Evolutionary conservation across 345 rosid species (phyloP).

Genomic region (Salix brachista): DNA sequence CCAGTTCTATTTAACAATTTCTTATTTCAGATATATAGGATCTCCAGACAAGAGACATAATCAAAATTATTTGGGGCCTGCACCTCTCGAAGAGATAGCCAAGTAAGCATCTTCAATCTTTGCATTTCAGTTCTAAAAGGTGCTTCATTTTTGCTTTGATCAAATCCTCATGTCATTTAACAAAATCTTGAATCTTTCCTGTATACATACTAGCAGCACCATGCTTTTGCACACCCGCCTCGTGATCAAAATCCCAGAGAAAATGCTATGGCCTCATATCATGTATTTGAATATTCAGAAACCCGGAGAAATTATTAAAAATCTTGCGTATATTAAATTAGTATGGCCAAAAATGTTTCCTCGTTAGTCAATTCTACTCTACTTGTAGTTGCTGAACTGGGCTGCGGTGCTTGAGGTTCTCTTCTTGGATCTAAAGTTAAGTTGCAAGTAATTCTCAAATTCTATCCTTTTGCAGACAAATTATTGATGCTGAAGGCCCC

Average conservation of each 20-base stretch:
- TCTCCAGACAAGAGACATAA: slow-evolving; percentile 72
- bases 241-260: not conserved
- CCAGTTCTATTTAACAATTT: not conserved
- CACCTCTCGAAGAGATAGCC: slow-evolving; percentile 71
- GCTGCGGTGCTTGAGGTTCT: not conserved
- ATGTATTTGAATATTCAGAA: not conserved
- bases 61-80: slow-evolving; percentile 75
- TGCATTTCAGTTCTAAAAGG: not conserved
- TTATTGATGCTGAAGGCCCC: slow-evolving; percentile 71
- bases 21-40: slow-evolving; percentile 60
- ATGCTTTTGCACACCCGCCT: not conserved
- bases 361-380: not conserved
- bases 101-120: slow-evolving; percentile 39
- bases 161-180: not conserved
- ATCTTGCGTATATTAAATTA: not conserved
- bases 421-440: not conserved
- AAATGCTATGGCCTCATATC: not conserved
- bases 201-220: not conserved
- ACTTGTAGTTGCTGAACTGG: too few relatives aligned
- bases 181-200: not conserved
- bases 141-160: not conserved
- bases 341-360: not conserved
- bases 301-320: too few relatives aligned
- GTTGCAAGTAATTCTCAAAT: not conserved
- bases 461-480: slow-evolving; percentile 47